A percentile compares a stretch with the other conserved stretches of the same genome.
These are phyloP conservation scores for Hygrophorus russula DNA, from an alignment of 768 basidiomycete genomes.

Conservation along the genomic window DNA sequence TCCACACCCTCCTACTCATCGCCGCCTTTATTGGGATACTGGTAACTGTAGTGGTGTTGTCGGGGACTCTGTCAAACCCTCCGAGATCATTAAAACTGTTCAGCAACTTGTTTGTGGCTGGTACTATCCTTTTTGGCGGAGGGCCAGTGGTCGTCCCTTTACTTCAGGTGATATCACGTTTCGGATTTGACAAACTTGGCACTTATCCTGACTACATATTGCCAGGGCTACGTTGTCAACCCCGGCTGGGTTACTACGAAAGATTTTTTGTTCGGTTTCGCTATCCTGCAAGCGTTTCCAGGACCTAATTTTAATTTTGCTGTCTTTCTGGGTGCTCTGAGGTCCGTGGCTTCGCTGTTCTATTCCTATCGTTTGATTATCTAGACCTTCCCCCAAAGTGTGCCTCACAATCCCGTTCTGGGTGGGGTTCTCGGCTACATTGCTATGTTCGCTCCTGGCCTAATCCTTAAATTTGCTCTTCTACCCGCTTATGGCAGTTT, in stretches of 20 bases:
- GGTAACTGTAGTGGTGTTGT: constrained; percentile 18
- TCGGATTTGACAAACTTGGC: background rate
- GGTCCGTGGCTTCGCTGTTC: background rate
- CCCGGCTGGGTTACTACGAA: constrained; percentile 39
- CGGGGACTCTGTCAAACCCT: constrained; percentile 13
- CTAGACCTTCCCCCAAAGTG: constrained; percentile 2
- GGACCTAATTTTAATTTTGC: constrained; percentile 50
- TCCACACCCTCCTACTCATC: background rate
- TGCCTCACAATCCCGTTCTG: constrained; percentile 20
- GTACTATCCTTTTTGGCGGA: constrained; percentile 39
- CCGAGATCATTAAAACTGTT: constrained; percentile 25
- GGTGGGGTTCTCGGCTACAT: constrained; percentile 37
- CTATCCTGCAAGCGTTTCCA: constrained; percentile 36
- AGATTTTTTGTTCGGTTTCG: constrained; percentile 44
- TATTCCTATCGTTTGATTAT: background rate
- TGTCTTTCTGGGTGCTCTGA: constrained; percentile 38
- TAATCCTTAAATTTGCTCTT: constrained; percentile 24
- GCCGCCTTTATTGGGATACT: constrained; percentile 10
- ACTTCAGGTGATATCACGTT: background rate
- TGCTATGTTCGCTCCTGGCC: constrained; percentile 40
- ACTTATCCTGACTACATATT: constrained; percentile 12
- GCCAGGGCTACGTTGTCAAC: constrained; percentile 39
- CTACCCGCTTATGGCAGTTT: constrained; percentile 24
- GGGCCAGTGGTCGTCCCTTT: constrained; percentile 46
- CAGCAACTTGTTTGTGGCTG: constrained; percentile 34